Conservation (phyloP, 2,329 filamentous ascomycete genomes). For the Conoideocrella luteorostrata region DNA sequence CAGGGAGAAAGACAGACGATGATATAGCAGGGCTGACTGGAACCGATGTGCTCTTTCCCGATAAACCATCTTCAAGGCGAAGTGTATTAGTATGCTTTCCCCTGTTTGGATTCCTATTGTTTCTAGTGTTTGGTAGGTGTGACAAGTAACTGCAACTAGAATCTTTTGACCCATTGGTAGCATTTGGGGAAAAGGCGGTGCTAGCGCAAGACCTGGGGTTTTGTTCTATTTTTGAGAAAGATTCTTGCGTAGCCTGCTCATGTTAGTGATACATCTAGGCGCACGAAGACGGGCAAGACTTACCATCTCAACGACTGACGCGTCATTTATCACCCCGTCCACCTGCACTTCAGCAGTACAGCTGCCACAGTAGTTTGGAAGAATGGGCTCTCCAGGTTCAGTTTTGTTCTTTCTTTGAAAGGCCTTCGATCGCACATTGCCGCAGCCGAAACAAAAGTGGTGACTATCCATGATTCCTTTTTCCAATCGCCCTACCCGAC, state of each 20-base stretch:
- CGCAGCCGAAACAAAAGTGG: slow-evolving; percentile 36
- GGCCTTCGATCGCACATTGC: slow-evolving; percentile 18
- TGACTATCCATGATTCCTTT: slow-evolving; percentile 17
- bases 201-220: not conserved
- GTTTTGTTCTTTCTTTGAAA: slow-evolving; percentile 17
- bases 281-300: not conserved
- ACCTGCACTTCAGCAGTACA: slow-evolving; percentile 20
- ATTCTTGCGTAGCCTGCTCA: not conserved
- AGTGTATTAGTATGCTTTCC: not conserved
- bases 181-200: not conserved
- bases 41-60: not conserved
- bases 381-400: slow-evolving; percentile 18
- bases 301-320: slow-evolving; percentile 21
- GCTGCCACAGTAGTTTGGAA: slow-evolving; percentile 26
- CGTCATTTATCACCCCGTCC: slow-evolving; percentile 18
- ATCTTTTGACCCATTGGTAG: not conserved
- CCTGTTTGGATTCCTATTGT: not conserved
- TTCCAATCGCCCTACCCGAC: slow-evolving; percentile 21
- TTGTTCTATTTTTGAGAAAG: not conserved
- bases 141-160: not conserved
- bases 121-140: not conserved
- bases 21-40: slow-evolving; percentile 7
- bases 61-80: not conserved
- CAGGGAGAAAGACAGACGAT: slow-evolving; percentile 15
- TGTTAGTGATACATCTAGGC: not conserved